Conservation (phyloP, 495 filamentous ascomycete species). For the Talaromyces adpressus region DNA sequence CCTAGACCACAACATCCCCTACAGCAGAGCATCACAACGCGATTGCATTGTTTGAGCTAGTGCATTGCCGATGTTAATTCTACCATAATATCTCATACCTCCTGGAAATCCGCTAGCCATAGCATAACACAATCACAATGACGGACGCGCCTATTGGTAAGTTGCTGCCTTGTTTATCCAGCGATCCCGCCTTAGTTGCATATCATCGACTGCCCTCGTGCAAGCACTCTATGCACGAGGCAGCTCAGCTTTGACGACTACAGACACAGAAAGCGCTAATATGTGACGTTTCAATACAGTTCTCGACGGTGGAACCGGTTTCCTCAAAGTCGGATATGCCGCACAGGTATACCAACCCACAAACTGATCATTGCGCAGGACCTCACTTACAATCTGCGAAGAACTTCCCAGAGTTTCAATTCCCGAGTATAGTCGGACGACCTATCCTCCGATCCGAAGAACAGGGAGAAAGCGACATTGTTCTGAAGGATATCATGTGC, state of each 20-base stretch:
- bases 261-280: constrained; percentile 4
- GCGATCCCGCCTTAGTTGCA: constrained; percentile 18
- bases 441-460: constrained; percentile 97
- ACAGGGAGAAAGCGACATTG: constrained; percentile 55
- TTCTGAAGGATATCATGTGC: constrained; percentile 99
- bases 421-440: constrained; percentile 95
- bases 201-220: constrained; percentile 17
- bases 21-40: not conserved
- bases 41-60: not conserved
- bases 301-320: constrained; percentile 99
- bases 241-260: constrained; percentile 12
- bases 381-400: constrained; percentile 23
- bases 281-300: constrained; percentile 44
- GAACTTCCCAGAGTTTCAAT: constrained; percentile 98
- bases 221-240: not conserved
- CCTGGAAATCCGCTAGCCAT: not conserved
- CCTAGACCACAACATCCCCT: not conserved
- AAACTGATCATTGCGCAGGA: constrained; percentile 3
- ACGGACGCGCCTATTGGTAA: constrained; percentile 69
- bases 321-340: constrained; percentile 98
- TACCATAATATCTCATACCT: not conserved
- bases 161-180: constrained; percentile 20
- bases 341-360: constrained; percentile 52
- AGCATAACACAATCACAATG: constrained; percentile 38
- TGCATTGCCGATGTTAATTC: not conserved